Percentiles rank a stretch among this genome's conserved stretches.
These are phyloP conservation scores for Picea engelmannii DNA, from an alignment of 83 land plant species.

Conservation along the genomic window DNA sequence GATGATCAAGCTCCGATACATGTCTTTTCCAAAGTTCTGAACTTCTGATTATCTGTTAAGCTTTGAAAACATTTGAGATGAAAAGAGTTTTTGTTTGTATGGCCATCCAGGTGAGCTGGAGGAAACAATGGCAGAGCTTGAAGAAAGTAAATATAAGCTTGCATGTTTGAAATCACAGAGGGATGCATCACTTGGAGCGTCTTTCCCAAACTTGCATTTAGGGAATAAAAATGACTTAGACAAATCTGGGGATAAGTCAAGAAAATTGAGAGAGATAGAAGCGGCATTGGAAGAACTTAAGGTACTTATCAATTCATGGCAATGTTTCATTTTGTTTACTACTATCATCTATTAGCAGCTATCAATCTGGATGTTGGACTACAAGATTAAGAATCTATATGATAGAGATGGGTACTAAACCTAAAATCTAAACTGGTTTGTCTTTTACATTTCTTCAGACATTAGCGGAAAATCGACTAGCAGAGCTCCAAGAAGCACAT, in stretches of 20 bases:
- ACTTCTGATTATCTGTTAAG: not conserved
- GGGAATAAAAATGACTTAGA: conserved; percentile 46
- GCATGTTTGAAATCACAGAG: conserved; percentile 65
- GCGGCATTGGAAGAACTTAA: conserved; percentile 60
- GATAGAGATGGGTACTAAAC: not conserved
- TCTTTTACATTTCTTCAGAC: conserved; percentile 38
- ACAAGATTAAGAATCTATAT: not conserved
- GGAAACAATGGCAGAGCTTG: conserved; percentile 66
- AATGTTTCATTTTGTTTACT: not conserved
- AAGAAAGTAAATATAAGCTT: conserved; percentile 67
- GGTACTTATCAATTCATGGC: conserved; percentile 36
- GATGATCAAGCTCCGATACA: not conserved
- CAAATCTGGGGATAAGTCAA: conserved; percentile 54
- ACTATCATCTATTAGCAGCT: not conserved
- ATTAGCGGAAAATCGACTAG: conserved; percentile 47
- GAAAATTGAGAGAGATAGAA: conserved; percentile 75
- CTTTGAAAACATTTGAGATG: conserved; percentile 1
- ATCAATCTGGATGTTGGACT: conserved; percentile 1
- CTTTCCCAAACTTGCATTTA: conserved; percentile 36
- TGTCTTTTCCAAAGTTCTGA: not conserved
- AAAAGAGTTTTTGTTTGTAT: conserved; percentile 3
- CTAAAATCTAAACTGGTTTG: not conserved
- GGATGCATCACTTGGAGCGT: conserved; percentile 49
- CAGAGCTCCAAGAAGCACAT: conserved; percentile 63
- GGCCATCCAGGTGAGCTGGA: conserved; percentile 73